Evolutionary conservation across 345 rosid species (phyloP).

Genomic region (Carallia brachiata): DNA sequence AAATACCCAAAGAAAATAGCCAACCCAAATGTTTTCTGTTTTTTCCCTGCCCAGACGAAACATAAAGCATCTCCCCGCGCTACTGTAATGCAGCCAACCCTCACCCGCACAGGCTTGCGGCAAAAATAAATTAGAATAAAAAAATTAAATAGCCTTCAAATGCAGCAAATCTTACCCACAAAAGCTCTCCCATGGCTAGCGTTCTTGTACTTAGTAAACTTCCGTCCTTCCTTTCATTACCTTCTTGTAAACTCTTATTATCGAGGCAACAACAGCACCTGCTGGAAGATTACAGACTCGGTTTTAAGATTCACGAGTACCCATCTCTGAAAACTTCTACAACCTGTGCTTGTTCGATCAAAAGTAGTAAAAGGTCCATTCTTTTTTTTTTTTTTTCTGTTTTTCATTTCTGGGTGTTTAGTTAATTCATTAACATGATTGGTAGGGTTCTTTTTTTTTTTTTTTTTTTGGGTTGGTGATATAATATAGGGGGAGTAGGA

Average conservation of each 20-base stretch:
- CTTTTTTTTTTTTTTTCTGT: not conserved
- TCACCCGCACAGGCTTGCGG: too few relatives aligned
- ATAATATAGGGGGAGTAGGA: slow-evolving; percentile 49
- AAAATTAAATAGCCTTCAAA: not conserved
- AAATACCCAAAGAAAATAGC: too few relatives aligned
- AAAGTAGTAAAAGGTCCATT: slow-evolving; percentile 26
- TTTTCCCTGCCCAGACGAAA: too few relatives aligned
- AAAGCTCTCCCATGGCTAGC: slow-evolving; percentile 51
- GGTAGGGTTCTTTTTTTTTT: slow-evolving; percentile 1
- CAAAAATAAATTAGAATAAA: too few relatives aligned
- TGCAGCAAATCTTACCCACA: slow-evolving; percentile 20
- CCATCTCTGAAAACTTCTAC: slow-evolving; percentile 26
- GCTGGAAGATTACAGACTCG: slow-evolving; percentile 14
- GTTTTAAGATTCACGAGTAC: slow-evolving; percentile 12
- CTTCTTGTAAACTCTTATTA: slow-evolving; percentile 28
- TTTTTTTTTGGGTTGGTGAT: slow-evolving; percentile 1
- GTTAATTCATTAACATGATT: not conserved
- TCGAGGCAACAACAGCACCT: slow-evolving; percentile 2
- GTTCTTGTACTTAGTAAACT: slow-evolving; percentile 34
- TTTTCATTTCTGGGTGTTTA: not conserved
- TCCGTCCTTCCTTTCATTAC: slow-evolving; percentile 26
- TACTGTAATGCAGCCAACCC: too few relatives aligned
- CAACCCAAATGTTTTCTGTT: too few relatives aligned
- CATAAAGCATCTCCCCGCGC: too few relatives aligned
- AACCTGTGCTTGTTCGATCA: slow-evolving; percentile 42